Percentiles rank a stretch among this genome's conserved stretches.
Evolutionary conservation across 768 basidiomycete genomes (phyloP).

Genomic region (Hortiboletus flavorubellus): DNA sequence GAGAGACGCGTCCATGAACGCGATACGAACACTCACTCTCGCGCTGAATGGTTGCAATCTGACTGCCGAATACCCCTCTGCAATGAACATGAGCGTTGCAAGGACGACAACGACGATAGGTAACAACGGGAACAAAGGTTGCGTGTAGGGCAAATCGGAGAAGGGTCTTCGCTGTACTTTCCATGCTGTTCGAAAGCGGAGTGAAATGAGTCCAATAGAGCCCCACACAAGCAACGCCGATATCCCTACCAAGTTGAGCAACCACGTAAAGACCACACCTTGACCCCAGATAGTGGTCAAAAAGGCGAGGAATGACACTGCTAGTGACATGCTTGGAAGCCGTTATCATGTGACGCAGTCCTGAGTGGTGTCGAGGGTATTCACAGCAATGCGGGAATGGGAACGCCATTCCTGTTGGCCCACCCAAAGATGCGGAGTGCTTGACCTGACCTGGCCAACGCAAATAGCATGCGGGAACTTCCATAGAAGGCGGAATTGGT

Average conservation of each 20-base stretch:
- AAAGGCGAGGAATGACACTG: constrained; percentile 49
- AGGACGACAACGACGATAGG: constrained; percentile 49
- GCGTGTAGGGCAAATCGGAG: constrained; percentile 54
- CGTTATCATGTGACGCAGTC: background rate
- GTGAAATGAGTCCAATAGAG: constrained; percentile 49
- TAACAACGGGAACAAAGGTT: constrained; percentile 53
- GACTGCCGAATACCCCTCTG: constrained; percentile 51
- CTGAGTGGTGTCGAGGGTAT: constrained; percentile 26
- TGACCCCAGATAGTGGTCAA: constrained; percentile 57
- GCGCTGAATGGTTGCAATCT: constrained; percentile 42
- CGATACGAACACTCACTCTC: constrained; percentile 30
- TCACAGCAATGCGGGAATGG: constrained; percentile 51
- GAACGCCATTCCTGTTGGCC: constrained; percentile 63
- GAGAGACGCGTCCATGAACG: background rate
- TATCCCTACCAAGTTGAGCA: constrained; percentile 62
- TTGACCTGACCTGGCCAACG: constrained; percentile 61
- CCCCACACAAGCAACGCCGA: constrained; percentile 68
- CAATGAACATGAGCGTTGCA: constrained; percentile 50
- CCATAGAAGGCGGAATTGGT: constrained; percentile 66
- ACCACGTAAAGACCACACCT: constrained; percentile 54
- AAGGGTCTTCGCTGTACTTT: constrained; percentile 47
- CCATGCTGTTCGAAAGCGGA: constrained; percentile 66
- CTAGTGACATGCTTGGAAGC: constrained; percentile 43
- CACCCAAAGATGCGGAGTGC: constrained; percentile 66
- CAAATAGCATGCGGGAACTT: constrained; percentile 56